Base-by-base conservation (phyloP, 2,329 filamentous ascomycete species). In the Fusarium virguliforme region DNA sequence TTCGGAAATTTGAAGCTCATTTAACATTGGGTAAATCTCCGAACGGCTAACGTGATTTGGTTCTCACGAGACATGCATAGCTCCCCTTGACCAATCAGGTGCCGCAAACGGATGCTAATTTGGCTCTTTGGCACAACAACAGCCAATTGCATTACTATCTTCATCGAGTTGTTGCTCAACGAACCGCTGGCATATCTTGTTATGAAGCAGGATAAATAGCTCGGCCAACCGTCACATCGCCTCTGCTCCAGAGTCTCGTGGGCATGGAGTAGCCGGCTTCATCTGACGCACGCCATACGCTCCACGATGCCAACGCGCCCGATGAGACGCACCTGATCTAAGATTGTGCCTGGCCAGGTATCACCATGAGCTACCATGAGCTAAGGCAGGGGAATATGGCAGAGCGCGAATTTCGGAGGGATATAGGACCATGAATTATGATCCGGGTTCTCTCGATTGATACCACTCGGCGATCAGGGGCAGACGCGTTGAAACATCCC, bases 1-100 rank as follows among this genome's bases (percentile, higher is more conserved):
- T 60, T 68, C 74, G 74, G 74, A 75, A 51, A 75, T 75, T 75
- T 75, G 74, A 60, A 50, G 64, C 50, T 67, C 67, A 59, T 73
- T 65, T 65, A 62, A 66, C 48, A 43, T 63, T 65, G 28, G 22
- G 30, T 64, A 74, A 75, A 75, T 74, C 63, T 64, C 68, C 67
- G 65, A 67, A 55, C 60, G 60, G 63, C 62, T 62, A 73, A 15
- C 18, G 43, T 28, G 9, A 70, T 54, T 62, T 66, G 60, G 55
- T 59, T 57, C 68, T 73, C 71, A 65, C 56, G 24, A 67, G 50
- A 64, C 58, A 56, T 68, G 60, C 64, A 72, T 66, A 59, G 60
- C 48, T 26, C 57, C 18, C 15, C 30, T 35, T 22, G n/a, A 18
- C 74, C 67, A 75, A 74, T 76, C 50, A 71, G 53, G 55, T 40